Evolutionary conservation across 1,284 basidiomycete genomes (phyloP).

Genomic region (Pseudozyma hubeiensis): DNA sequence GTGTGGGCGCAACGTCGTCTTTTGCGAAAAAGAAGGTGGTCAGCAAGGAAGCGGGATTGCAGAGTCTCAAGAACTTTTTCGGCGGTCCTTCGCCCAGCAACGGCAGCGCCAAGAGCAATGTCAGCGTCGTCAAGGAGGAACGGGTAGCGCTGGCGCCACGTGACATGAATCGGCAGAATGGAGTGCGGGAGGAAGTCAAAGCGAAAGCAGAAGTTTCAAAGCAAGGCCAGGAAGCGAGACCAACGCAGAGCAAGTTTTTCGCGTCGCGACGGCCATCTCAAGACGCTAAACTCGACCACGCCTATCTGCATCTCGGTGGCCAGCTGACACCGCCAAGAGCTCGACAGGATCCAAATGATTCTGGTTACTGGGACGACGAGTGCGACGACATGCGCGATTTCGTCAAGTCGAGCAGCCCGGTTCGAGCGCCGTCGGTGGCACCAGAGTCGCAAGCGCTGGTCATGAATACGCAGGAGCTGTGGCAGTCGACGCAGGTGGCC

Average conservation of each 20-base stretch:
- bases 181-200: neutral
- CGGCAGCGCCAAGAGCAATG: neutral
- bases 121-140: constrained; percentile 4
- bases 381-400: constrained; percentile 44
- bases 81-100: neutral
- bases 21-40: constrained; percentile 31
- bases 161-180: constrained; percentile 19
- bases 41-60: constrained; percentile 37
- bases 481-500: constrained; percentile 11
- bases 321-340: constrained; percentile 27
- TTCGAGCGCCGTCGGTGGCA: constrained; percentile 7
- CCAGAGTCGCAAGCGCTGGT: constrained; percentile 29
- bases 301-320: constrained; percentile 40
- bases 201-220: neutral
- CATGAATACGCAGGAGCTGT: constrained; percentile 36
- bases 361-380: constrained; percentile 43
- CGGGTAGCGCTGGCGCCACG: constrained; percentile 19
- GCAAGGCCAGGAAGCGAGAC: neutral
- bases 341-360: constrained; percentile 24
- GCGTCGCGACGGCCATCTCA: constrained; percentile 6
- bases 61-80: constrained; percentile 48
- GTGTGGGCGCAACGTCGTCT: constrained; percentile 3
- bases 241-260: constrained; percentile 42
- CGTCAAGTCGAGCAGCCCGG: constrained; percentile 36
- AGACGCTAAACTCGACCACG: constrained; percentile 14